Conservation (phyloP, 1,139 yeast genomes). For the Zygoascus hellenicus region DNA sequence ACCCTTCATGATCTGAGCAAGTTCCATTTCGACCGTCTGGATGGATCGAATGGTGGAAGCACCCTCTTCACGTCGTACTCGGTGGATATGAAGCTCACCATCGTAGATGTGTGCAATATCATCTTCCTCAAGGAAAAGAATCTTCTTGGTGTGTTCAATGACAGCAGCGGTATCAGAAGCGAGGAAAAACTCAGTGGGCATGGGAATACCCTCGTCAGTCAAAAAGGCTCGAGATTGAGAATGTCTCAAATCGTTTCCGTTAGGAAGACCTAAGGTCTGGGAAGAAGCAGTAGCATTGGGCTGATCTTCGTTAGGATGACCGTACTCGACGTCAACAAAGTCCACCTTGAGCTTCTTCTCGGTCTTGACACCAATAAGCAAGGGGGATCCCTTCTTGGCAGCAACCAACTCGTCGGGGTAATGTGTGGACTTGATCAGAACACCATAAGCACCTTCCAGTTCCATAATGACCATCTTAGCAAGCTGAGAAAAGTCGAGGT, state of each 20-base stretch:
- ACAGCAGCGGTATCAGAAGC: conserved; percentile 99
- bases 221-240: conserved; percentile 91
- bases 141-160: conserved; percentile 94
- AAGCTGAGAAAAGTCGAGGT: conserved; percentile 81
- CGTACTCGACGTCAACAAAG: conserved; percentile 94
- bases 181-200: conserved; percentile 92
- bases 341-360: conserved; percentile 94
- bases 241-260: conserved; percentile 48
- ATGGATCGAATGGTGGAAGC: conserved; percentile 91
- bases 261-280: conserved; percentile 17
- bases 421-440: conserved; percentile 84
- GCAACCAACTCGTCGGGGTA: conserved; percentile 96
- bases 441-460: conserved; percentile 96
- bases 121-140: conserved; percentile 92
- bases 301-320: conserved; percentile 17
- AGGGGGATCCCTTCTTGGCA: conserved; percentile 96
- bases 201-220: conserved; percentile 85
- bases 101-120: conserved; percentile 98
- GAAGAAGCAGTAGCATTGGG: conserved; percentile 17
- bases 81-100: conserved; percentile 97
- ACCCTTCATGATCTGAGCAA: conserved; percentile 98
- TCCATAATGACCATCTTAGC: conserved; percentile 90
- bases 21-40: conserved; percentile 94
- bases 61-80: conserved; percentile 88
- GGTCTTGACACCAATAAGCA: conserved; percentile 94